These are phyloP conservation scores for Cordyceps farinosa DNA, from an alignment of 2,329 filamentous ascomycete genomes.

Conservation along the genomic window DNA sequence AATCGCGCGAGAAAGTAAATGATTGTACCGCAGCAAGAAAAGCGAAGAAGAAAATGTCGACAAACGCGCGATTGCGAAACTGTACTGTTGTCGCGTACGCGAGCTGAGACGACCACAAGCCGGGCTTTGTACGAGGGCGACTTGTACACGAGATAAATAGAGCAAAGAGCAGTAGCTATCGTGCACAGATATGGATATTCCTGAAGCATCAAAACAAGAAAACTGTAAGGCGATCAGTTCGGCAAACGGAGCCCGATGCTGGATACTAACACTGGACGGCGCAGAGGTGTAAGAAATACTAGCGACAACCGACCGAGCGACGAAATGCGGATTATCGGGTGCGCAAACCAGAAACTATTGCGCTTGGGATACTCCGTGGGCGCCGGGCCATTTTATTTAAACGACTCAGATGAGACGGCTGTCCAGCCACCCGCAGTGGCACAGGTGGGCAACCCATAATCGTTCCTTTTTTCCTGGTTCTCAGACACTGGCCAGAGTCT, in stretches of 20 bases:
- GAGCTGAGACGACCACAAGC: neutral
- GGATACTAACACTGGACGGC: slow-evolving; percentile 3
- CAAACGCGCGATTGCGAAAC: neutral
- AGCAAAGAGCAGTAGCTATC: neutral
- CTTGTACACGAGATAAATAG: neutral
- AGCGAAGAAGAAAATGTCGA: neutral
- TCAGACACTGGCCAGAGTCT: slow-evolving; percentile 17
- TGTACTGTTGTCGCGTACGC: neutral
- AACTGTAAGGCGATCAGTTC: neutral
- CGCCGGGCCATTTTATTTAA: slow-evolving; percentile 2
- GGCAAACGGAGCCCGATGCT: neutral
- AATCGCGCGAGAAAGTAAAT: neutral
- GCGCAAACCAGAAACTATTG: neutral
- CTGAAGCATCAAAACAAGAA: neutral
- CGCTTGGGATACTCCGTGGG: slow-evolving; percentile 9
- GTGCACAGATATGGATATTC: neutral
- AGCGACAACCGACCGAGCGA: neutral
- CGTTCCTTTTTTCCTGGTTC: slow-evolving; percentile 18
- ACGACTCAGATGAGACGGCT: slow-evolving; percentile 4
- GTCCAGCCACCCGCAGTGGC: slow-evolving; percentile 4
- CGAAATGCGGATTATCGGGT: neutral
- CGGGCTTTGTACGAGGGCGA: neutral
- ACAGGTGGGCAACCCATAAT: slow-evolving; percentile 7
- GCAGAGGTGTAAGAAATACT: slow-evolving; percentile 10
- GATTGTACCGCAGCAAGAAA: neutral